Conservation (phyloP, 2,329 filamentous ascomycete species). For the Botrytis deweyae region DNA sequence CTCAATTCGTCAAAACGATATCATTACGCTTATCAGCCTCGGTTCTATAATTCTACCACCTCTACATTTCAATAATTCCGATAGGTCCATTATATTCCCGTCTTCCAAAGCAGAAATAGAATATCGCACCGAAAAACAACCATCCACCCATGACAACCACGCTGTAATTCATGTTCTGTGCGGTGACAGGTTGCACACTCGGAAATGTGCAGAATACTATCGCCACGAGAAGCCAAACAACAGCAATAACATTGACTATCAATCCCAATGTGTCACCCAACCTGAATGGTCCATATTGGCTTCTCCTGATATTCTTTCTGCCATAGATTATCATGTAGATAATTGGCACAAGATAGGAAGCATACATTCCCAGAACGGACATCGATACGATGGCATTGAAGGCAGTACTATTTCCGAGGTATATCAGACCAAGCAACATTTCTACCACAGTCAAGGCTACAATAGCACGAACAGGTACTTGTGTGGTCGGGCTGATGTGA, state of each 20-base stretch:
- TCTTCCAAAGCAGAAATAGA: conserved; percentile 39
- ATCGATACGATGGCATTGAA: conserved; percentile 50
- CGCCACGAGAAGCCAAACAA: conserved; percentile 46
- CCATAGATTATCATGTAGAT: conserved; percentile 43
- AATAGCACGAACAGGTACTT: conserved; percentile 44
- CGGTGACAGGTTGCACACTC: conserved; percentile 42
- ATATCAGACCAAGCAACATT: conserved; percentile 47
- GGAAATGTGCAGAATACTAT: conserved; percentile 50
- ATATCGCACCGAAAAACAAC: conserved; percentile 41
- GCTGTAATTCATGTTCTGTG: conserved; percentile 49
- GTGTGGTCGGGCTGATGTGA: conserved; percentile 36
- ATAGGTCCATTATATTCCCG: conserved; percentile 35
- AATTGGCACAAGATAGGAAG: conserved; percentile 46
- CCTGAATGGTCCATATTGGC: conserved; percentile 33
- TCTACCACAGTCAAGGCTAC: conserved; percentile 46
- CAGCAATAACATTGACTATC: conserved; percentile 43
- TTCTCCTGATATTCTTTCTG: conserved; percentile 34
- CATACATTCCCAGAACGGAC: conserved; percentile 46
- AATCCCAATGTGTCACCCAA: conserved; percentile 41
- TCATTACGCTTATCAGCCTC: not conserved
- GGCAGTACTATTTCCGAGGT: conserved; percentile 48
- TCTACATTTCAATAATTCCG: conserved; percentile 7
- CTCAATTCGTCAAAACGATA: not conserved
- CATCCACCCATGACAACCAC: conserved; percentile 46
- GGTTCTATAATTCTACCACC: not conserved